A percentile compares a stretch with the other conserved stretches of the same genome.
Conservation (phyloP, 345 rosid genomes). For the Psidium friedrichsthalianum region DNA sequence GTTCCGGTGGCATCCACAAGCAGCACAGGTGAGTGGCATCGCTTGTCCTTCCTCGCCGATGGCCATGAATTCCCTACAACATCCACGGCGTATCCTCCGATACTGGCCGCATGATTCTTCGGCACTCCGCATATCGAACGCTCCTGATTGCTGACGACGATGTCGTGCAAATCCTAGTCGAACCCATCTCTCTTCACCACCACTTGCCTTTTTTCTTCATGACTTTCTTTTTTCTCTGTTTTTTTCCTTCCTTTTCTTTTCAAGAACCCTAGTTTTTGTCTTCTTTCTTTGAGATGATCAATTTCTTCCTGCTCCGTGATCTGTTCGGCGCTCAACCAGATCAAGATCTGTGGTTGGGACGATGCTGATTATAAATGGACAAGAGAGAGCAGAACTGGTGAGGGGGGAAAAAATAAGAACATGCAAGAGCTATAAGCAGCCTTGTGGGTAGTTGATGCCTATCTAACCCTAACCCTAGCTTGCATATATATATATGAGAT, state of each 20-base stretch:
- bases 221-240: neutral
- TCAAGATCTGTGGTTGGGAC: neutral
- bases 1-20: slow-evolving; percentile 15
- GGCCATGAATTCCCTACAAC: slow-evolving; percentile 15
- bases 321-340: neutral
- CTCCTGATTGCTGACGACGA: neutral
- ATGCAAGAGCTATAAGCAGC: slow-evolving; percentile 2
- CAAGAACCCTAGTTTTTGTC: neutral
- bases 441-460: slow-evolving; percentile 18
- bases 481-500: slow-evolving; percentile 18
- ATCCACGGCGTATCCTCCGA: slow-evolving; percentile 16
- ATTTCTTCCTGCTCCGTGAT: neutral
- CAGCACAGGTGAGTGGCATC: slow-evolving; percentile 11
- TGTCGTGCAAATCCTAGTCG: neutral
- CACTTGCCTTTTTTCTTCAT: slow-evolving; percentile 15
- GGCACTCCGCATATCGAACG: slow-evolving; percentile 9
- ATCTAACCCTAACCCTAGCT: slow-evolving; percentile 56
- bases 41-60: slow-evolving; percentile 8
- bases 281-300: neutral
- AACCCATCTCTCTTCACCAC: slow-evolving; percentile 10
- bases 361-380: neutral
- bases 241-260: neutral
- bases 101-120: slow-evolving; percentile 13
- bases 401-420: neutral
- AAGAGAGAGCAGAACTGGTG: neutral